Base-by-base conservation (phyloP, 148 eudicot species). In the Diospyros kaki region DNA sequence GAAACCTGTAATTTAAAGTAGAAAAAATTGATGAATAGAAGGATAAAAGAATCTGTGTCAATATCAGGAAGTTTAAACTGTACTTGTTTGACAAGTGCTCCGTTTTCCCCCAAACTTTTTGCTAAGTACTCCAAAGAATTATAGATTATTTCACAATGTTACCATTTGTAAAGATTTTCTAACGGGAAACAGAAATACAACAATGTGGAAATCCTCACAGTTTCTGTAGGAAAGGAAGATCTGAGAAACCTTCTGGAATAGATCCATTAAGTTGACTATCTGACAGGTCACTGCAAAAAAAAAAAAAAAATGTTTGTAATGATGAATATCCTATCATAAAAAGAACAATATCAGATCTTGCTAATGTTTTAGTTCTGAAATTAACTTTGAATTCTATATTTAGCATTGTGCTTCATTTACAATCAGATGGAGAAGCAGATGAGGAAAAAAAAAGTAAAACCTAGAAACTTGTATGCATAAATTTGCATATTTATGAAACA, bases 181-280 rank as follows among this genome's bases (percentile, higher is more conserved):
- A 54, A 60, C 18, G 58, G 54, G 64, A 28, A 64, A 28, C 11
- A 54, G 45, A 38, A 55, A 11, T 4, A 14, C 53, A 56, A 66
- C n/a, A 1, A n/a, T 61, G 61, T 9, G 64, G 56, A 48, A 66
- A 56, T 59, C 76, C 97, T 88, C 76, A 94, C 98, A 94, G 73
- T 78, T 75, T 79, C 76, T 94, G 98, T 42, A 94, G 95, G 56
- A 69, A 82, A 63, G 95, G 90, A 69, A 94, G 89, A 73, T 77
- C 42, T 18, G 93, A 87, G 76, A 87, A 84, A 73, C 81, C 87
- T 72, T 78, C 75, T 8, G 97, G 97, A 73, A 94, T 90, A 39
- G 86, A 80, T 79, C 97, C 98, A 77, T 78, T 90, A 67, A 94
- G 84, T 60, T 74, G 81, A 81, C 90, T 94, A 77, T 86, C 58